phyloP scores from a whole-genome alignment of 129 eudicot species.

The Deinandra increscens region DNA sequence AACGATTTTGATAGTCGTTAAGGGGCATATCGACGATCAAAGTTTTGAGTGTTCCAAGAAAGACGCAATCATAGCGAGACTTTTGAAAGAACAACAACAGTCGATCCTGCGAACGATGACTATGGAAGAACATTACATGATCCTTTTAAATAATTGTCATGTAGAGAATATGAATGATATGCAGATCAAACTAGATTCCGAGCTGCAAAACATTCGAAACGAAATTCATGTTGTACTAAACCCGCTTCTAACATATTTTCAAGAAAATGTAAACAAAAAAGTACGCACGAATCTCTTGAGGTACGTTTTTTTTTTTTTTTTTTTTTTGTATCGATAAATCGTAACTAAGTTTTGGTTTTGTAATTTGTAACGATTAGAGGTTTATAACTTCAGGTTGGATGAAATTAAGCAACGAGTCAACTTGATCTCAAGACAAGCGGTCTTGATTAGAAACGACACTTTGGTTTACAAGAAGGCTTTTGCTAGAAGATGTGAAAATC shows the following conservation, averaged over 20 bases:
- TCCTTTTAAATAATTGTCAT: constrained; percentile 38
- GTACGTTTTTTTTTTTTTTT: background rate
- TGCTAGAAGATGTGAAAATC: constrained; percentile 54
- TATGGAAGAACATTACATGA: constrained; percentile 43
- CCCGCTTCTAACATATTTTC: background rate
- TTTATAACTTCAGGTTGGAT: background rate
- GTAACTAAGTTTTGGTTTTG: background rate
- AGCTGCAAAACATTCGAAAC: constrained; percentile 21
- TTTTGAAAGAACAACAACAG: constrained; percentile 31
- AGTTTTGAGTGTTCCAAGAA: constrained; percentile 16
- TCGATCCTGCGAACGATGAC: constrained; percentile 27
- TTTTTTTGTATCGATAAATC: background rate
- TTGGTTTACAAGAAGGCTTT: constrained; percentile 62
- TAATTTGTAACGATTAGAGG: background rate
- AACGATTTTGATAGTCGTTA: constrained; percentile 23
- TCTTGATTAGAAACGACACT: constrained; percentile 17
- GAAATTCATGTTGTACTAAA: background rate
- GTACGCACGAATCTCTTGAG: background rate
- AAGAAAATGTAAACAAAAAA: background rate
- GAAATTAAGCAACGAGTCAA: background rate
- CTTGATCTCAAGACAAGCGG: background rate
- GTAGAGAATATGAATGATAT: constrained; percentile 32
- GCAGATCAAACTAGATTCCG: background rate
- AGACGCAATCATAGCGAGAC: constrained; percentile 43
- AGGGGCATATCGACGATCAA: constrained; percentile 42